Percentiles rank a stretch among this genome's conserved stretches.
These are phyloP conservation scores for Entrophospora sp. DNA, from an alignment of 192 early-diverging fungal genomes.

Conservation along the genomic window DNA sequence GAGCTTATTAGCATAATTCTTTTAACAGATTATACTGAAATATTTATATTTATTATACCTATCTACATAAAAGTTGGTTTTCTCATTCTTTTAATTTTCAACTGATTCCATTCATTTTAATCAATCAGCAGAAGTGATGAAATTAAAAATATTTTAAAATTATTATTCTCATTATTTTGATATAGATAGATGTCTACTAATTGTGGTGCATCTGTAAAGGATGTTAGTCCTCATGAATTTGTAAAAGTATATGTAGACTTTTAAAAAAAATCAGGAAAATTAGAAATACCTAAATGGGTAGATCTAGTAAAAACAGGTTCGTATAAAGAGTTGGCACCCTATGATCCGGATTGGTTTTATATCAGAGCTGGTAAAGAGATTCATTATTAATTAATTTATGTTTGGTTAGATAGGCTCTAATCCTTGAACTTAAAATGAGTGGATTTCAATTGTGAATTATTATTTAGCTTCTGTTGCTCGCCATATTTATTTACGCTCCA, in stretches of 20 bases:
- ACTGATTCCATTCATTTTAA: too few species aligned
- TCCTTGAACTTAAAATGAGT: not conserved
- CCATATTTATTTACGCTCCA: constrained; percentile 93
- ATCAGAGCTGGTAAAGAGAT: constrained; percentile 71
- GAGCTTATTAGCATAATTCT: too few species aligned
- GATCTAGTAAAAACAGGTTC: constrained; percentile 97
- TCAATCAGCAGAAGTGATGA: too few species aligned
- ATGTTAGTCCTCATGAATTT: constrained; percentile 91
- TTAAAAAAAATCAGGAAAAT: constrained; percentile 96
- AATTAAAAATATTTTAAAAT: too few species aligned
- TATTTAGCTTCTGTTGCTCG: constrained; percentile 81
- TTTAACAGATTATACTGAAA: too few species aligned
- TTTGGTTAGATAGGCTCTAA: too few species aligned
- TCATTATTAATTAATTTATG: not conserved
- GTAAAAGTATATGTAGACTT: constrained; percentile 97
- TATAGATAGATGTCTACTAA: too few species aligned
- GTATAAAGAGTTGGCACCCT: constrained; percentile 94
- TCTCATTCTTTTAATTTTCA: too few species aligned
- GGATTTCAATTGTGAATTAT: not conserved
- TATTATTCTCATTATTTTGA: too few species aligned
- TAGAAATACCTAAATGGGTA: constrained; percentile 97
- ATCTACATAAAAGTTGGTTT: too few species aligned
- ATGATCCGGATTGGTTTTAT: constrained; percentile 99
- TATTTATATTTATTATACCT: too few species aligned
- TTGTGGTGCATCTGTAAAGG: constrained; percentile 83